Base-by-base conservation (phyloP, 2,329 filamentous ascomycete species). In the Fusarium nisikadoi region DNA sequence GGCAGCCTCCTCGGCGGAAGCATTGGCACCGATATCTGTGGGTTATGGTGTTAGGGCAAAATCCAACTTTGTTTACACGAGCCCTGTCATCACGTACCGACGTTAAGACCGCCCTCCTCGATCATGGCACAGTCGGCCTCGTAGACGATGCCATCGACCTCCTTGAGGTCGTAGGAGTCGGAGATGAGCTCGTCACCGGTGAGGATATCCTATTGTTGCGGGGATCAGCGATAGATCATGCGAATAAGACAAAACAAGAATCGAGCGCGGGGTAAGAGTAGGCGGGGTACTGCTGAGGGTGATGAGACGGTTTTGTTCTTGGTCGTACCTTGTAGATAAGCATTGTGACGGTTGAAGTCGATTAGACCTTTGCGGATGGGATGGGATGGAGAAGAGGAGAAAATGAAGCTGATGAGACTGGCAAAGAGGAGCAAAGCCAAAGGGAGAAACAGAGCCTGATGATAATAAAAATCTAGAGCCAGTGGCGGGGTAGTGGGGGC, bases 151-250 rank as follows among this genome's bases (percentile, higher is more conserved):
- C 90, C 91, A 83, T 95, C 93, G 73, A 95, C 82, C 83, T 92
- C 87, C 87, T 93, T 94, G 81, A 97, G 84, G 78, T 94, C 88
- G 87, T 92, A 98, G 77, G 93, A 96, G 87, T 98, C 95, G 80
- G 96, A 97, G 91, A 98, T 91, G 84, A 99, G 89, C 92, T 99
- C 96, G 86, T 98, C 95, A 76, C 87, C 93, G 84, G 90, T 93
- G 85, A 98, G 83, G 79, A 96, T 86, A 83, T 99, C 96, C 96
- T 99, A 79, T 69, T 52, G 68, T 75, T 76, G 77, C 74, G 76
- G 76, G 67, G 76, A 79, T 76, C 70, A 76, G 74, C 57, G 65
- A 72, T 62, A 75, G 68, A 71, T 68, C 69, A 75, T 65, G 70
- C 61, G 49, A 62, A 66, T 52, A 60, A 63, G 43, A 46, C 16